These are phyloP conservation scores for Seminavis robusta DNA, from an alignment of 108 stramenopile species.

Conservation along the genomic window DNA sequence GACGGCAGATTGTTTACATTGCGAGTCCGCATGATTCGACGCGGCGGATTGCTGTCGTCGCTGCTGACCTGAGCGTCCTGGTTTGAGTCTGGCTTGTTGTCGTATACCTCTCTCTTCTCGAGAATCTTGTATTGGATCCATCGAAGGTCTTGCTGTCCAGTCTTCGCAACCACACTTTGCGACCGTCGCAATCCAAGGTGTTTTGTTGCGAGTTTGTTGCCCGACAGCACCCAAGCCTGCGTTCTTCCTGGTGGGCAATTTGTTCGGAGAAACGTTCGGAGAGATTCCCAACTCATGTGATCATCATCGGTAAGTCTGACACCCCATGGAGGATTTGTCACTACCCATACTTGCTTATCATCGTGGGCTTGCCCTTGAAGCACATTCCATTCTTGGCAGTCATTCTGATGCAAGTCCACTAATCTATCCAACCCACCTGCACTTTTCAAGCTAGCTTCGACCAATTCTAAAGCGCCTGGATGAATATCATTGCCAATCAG, in stretches of 20 bases:
- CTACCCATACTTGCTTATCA: conserved; percentile 21
- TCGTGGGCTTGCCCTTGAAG: conserved; percentile 14
- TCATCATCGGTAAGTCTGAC: conserved; percentile 68
- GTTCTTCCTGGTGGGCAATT: conserved; percentile 39
- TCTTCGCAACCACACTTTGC: conserved; percentile 54
- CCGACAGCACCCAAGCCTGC: conserved; percentile 76
- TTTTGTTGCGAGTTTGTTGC: conserved; percentile 64
- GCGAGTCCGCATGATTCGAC: too few species aligned
- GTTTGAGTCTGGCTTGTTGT: too few species aligned
- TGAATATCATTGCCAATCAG: conserved; percentile 44
- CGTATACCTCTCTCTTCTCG: too few species aligned
- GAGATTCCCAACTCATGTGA: conserved; percentile 69
- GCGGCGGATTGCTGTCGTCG: too few species aligned
- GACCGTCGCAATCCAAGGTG: conserved; percentile 63
- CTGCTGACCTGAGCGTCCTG: too few species aligned
- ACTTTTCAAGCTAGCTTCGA: conserved; percentile 28
- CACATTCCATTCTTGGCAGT: conserved; percentile 70
- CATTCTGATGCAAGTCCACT: conserved; percentile 48
- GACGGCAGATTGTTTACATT: too few species aligned
- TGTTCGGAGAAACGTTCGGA: conserved; percentile 56
- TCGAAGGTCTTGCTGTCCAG: conserved; percentile 73
- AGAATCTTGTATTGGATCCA: conserved; percentile 73
- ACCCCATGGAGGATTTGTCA: conserved; percentile 86
- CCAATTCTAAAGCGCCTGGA: conserved; percentile 34
- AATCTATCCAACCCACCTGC: conserved; percentile 50